Base-by-base conservation (phyloP, 2,329 filamentous ascomycete species). In the Juglanconis juglandina region DNA sequence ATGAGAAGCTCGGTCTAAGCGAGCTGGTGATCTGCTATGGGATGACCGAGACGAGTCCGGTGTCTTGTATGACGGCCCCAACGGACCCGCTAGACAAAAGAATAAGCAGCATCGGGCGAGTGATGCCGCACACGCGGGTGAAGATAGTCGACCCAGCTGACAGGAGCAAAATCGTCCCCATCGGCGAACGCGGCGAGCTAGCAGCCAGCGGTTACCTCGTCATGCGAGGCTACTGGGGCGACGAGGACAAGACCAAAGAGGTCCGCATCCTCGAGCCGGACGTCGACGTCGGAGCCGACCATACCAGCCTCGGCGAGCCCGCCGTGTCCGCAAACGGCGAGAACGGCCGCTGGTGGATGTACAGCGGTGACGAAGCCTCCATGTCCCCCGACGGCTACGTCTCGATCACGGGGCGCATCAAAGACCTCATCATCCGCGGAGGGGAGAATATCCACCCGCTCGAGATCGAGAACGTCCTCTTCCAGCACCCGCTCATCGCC, bases 381-480 rank as follows among this genome's bases (percentile, higher is more conserved):
- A 96, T 98, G 84, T 91, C 96, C 63, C 79, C 75, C 4, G 81
- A 92, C 34, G 95, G 94, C 2, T 98, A 92, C 71, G 85, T 97
- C 2, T 84, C 85, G 66, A 96, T 98, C 69, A 97, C 92, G 1
- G 92, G 93, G 3, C 82, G 93, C 14, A 94, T 96, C 70, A 98
- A 98, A 75, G 95, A 99, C 71, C 76, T 98, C 58, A 97, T 99
- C 68, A 98, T 98, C 71, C 85, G 92, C 33, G 94, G 91, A 34
- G 95, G 95, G 32, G 95, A 98, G 73, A 99, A 99, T 72, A 96
- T 97, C 59, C 91, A 96, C 72, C 95, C 95, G 0, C 80, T 96
- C 5, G 95, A 98, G 73, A 82, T 98, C 3, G 95, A 99, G 73
- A 93, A 96, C 70, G 94, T 87, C 66, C 81, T 98, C 5, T 86